phyloP scores from a whole-genome alignment of 2,329 filamentous ascomycete genomes.

The Seiridium unicorne region DNA sequence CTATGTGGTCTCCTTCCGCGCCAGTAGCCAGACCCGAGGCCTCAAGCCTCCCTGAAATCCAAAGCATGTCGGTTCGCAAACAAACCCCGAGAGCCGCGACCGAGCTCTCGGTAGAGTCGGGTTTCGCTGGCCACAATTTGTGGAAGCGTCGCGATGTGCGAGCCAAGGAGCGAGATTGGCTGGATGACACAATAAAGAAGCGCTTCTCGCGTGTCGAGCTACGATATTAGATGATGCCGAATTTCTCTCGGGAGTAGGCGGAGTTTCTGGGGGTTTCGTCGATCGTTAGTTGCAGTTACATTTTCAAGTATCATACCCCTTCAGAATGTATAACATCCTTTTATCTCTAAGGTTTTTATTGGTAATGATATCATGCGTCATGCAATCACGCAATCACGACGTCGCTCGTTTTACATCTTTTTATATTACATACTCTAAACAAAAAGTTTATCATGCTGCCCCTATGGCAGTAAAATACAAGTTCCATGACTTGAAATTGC shows the following conservation, averaged over 20 bases:
- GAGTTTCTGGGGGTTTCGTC: background rate
- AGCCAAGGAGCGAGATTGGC: background rate
- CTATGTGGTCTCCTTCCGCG: constrained; percentile 13
- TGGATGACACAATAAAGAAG: constrained; percentile 5
- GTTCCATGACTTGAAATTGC: too few relatives aligned
- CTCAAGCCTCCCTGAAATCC: background rate
- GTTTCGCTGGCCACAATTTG: constrained; percentile 17
- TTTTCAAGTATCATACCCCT: background rate
- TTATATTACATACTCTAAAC: background rate
- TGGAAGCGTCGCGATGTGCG: constrained; percentile 13
- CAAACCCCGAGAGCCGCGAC: constrained; percentile 6
- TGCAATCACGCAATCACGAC: background rate
- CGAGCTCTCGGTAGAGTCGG: constrained; percentile 7
- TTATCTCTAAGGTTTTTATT: background rate
- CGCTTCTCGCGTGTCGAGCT: constrained; percentile 1
- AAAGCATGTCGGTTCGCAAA: background rate
- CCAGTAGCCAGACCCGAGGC: background rate
- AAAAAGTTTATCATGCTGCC: background rate
- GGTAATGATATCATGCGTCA: background rate
- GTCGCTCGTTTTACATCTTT: background rate
- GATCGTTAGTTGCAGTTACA: background rate
- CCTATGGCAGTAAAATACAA: too few relatives aligned
- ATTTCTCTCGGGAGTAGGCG: background rate
- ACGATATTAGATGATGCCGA: background rate
- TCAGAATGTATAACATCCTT: background rate